Evolutionary conservation across 192 early-diverging fungal genomes (phyloP), one percentile per base, ranked within the genome.

Genomic region (Helicostylum pulchrum): DNA sequence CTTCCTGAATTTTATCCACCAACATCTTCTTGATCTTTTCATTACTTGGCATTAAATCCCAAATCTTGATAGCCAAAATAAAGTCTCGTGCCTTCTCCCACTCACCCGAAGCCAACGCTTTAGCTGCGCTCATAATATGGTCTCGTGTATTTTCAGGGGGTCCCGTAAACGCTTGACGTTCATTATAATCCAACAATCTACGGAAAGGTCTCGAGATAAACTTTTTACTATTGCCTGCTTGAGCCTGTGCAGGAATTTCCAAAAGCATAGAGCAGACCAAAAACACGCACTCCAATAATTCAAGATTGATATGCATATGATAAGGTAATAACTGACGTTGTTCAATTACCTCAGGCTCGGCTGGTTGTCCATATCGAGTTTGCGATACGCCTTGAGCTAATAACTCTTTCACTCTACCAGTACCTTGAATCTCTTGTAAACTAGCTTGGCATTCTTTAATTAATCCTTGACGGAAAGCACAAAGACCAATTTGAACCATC

Each of bases 281-380:
- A 78, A 95, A 98, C 23, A 94, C 90, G 70, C 93, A 97, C 83
- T 99, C 97, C 47, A 99, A 77, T 14, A 98, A 85, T 80, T 99
- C 97, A 47, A 99, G 77, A 79, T 99, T 98, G 76, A 99, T 95
- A 82, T 96, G 94, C 90, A 98, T 95, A 82, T 99, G 97, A 90
- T 97, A 98, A 17, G 97, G 97, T 69, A 99, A 77, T 81, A 96
- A 95, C 55, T 95, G 84, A 78, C 89, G 91, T 68, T 92, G 90
- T 77, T 97, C 94, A 20, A 94, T 80, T 67, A 88, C 83, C 75
- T 97, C 97, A 67, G 94, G 89, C 70, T 95, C 95, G 0, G 88
- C 82, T 0, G 57, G 64, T 78, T 94, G 88, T 45, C 84, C 83
- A 70, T 83, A 87, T 60, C 86, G 85, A 76, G 90, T 87, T 44